These are phyloP conservation scores for Orbilia ellipsospora DNA, from an alignment of 2,329 filamentous ascomycete species.

Conservation along the genomic window DNA sequence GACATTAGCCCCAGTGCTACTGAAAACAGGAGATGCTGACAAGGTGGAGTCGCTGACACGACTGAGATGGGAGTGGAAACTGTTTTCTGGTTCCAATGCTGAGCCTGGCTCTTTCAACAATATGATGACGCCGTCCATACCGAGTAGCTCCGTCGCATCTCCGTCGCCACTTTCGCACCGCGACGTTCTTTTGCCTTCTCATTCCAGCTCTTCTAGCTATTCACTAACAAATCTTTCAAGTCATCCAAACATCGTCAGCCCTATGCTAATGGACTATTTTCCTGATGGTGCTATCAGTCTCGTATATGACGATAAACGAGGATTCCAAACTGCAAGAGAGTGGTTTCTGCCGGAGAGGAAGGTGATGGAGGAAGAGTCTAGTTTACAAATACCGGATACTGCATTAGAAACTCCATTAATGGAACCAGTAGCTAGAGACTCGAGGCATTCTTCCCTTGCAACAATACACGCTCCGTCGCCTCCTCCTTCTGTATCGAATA, in stretches of 20 bases:
- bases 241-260: slow-evolving; percentile 56
- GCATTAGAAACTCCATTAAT: slow-evolving; percentile 19
- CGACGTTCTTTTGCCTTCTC: slow-evolving; percentile 29
- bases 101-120: slow-evolving; percentile 37
- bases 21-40: slow-evolving; percentile 59
- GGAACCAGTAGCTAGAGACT: slow-evolving; percentile 32
- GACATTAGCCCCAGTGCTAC: slow-evolving; percentile 56
- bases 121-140: slow-evolving; percentile 35
- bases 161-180: slow-evolving; percentile 44
- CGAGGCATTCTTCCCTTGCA: slow-evolving; percentile 36
- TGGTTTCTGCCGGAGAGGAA: slow-evolving; percentile 58
- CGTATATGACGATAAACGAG: slow-evolving; percentile 57
- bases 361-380: slow-evolving; percentile 49
- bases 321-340: slow-evolving; percentile 56
- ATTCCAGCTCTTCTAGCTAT: slow-evolving; percentile 49
- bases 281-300: slow-evolving; percentile 58
- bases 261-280: slow-evolving; percentile 59
- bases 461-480: slow-evolving; percentile 35
- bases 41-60: slow-evolving; percentile 59
- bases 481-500: slow-evolving; percentile 35
- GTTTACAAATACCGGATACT: slow-evolving; percentile 21
- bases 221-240: slow-evolving; percentile 49
- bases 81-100: slow-evolving; percentile 56
- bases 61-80: slow-evolving; percentile 59
- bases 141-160: slow-evolving; percentile 50